A percentile compares a stretch with the other conserved stretches of the same genome.
These are phyloP conservation scores for Daldinia vernicosa DNA, from an alignment of 495 filamentous ascomycete species.

Conservation along the genomic window DNA sequence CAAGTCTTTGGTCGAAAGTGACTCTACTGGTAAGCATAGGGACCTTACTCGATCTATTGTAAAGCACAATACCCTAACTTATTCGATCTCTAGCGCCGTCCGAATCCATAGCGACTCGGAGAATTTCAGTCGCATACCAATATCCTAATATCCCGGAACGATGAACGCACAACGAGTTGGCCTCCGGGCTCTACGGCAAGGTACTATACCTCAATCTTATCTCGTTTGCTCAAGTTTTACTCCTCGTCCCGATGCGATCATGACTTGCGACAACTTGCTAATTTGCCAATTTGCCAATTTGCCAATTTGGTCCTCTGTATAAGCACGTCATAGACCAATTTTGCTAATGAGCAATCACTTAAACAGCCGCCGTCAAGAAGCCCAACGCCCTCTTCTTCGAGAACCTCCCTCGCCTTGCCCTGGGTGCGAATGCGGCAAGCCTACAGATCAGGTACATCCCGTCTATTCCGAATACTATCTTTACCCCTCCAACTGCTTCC, in stretches of 20 bases:
- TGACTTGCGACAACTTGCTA: constrained; percentile 3
- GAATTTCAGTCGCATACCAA: constrained; percentile 11
- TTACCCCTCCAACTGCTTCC: neutral
- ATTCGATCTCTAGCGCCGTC: neutral
- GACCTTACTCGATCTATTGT: neutral
- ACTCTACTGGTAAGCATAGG: constrained; percentile 2
- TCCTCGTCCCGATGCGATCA: too few species aligned
- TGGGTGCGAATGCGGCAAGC: constrained; percentile 56
- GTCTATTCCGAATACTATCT: neutral
- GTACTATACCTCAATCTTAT: constrained; percentile 57
- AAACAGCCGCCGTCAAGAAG: constrained; percentile 55
- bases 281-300: neutral
- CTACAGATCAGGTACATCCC: constrained; percentile 64
- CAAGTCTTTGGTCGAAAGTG: neutral
- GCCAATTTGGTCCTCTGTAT: neutral
- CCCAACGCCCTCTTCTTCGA: constrained; percentile 55
- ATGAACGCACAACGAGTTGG: constrained; percentile 75
- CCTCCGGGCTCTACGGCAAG: constrained; percentile 72
- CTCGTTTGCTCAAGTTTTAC: neutral
- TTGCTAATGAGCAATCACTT: constrained; percentile 11
- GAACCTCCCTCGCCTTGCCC: constrained; percentile 48
- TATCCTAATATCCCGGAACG: neutral
- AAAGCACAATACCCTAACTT: neutral
- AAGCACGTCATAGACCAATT: constrained; percentile 1
- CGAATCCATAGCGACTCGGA: constrained; percentile 15